Evolutionary conservation across 768 basidiomycete species (phyloP).

Genomic region (Tulasnella sp.): DNA sequence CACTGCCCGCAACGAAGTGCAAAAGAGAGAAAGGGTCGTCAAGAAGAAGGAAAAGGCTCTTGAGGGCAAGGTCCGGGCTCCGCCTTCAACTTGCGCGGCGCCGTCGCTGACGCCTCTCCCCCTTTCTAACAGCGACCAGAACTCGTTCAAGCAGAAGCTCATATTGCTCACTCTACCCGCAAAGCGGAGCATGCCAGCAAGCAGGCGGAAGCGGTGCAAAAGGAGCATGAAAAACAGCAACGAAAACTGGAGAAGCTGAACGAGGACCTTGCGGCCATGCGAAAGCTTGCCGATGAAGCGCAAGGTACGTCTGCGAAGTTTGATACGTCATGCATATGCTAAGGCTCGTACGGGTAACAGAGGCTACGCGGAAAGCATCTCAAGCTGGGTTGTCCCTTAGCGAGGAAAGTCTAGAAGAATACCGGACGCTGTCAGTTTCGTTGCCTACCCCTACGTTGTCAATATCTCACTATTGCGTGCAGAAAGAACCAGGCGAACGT

Average conservation of each 20-base stretch:
- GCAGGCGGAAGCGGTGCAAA: slow-evolving; percentile 63
- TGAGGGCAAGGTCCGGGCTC: slow-evolving; percentile 68
- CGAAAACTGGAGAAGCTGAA: slow-evolving; percentile 59
- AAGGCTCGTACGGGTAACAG: slow-evolving; percentile 47
- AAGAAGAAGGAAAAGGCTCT: slow-evolving; percentile 90
- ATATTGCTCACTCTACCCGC: slow-evolving; percentile 81
- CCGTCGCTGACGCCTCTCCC: background rate
- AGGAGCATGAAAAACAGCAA: slow-evolving; percentile 58
- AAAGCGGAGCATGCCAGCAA: slow-evolving; percentile 73
- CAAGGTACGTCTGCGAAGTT: slow-evolving; percentile 58
- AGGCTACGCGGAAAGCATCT: slow-evolving; percentile 73
- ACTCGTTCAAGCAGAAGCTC: slow-evolving; percentile 79
- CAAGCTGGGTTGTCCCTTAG: slow-evolving; percentile 78
- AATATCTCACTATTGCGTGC: slow-evolving; percentile 6
- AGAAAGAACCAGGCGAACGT: slow-evolving; percentile 82
- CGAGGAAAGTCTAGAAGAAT: slow-evolving; percentile 85
- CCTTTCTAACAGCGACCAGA: slow-evolving; percentile 71
- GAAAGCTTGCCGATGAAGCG: slow-evolving; percentile 72
- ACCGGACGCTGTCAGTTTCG: slow-evolving; percentile 69
- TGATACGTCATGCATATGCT: background rate
- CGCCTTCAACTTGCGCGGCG: background rate
- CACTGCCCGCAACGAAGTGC: slow-evolving; percentile 68
- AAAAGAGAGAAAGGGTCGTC: slow-evolving; percentile 83
- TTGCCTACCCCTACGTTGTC: background rate
- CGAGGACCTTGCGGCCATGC: slow-evolving; percentile 67